These are phyloP conservation scores for Plantago coronopus DNA, from an alignment of 305 asterid genomes.

Conservation along the genomic window DNA sequence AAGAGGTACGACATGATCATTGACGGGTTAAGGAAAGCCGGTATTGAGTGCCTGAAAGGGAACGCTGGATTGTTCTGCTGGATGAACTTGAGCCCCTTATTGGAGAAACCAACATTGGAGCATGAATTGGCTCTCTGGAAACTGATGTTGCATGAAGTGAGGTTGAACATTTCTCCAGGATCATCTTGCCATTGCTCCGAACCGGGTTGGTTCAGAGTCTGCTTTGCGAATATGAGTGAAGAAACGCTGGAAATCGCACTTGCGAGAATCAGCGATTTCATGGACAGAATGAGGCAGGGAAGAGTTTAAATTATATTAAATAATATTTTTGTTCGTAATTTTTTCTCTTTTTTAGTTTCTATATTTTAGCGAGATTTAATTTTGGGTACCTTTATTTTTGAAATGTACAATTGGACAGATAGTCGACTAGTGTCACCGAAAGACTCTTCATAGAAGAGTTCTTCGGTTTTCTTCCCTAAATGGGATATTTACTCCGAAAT, in stretches of 20 bases:
- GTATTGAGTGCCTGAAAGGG: conserved; percentile 67
- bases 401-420: no score
- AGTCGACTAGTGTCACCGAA: no score
- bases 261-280: conserved; percentile 49
- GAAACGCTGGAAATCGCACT: conserved; percentile 56
- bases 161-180: conserved; percentile 70
- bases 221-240: conserved; percentile 83
- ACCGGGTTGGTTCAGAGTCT: conserved; percentile 79
- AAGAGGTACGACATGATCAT: conserved; percentile 45
- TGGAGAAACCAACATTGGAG: conserved; percentile 42
- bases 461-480: no score
- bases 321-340: neutral
- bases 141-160: conserved; percentile 48
- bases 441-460: no score
- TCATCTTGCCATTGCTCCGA: conserved; percentile 80
- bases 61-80: conserved; percentile 85
- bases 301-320: neutral
- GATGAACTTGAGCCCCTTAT: conserved; percentile 62
- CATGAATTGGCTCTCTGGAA: conserved; percentile 57
- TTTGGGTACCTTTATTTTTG: neutral
- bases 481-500: no score
- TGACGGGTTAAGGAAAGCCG: conserved; percentile 46
- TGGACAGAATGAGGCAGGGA: conserved; percentile 29
- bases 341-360: neutral
- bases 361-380: neutral